Percentiles rank a stretch among this genome's conserved stretches.
Evolutionary conservation across 345 rosid species (phyloP).

Genomic region (Euphorbia lathyris): DNA sequence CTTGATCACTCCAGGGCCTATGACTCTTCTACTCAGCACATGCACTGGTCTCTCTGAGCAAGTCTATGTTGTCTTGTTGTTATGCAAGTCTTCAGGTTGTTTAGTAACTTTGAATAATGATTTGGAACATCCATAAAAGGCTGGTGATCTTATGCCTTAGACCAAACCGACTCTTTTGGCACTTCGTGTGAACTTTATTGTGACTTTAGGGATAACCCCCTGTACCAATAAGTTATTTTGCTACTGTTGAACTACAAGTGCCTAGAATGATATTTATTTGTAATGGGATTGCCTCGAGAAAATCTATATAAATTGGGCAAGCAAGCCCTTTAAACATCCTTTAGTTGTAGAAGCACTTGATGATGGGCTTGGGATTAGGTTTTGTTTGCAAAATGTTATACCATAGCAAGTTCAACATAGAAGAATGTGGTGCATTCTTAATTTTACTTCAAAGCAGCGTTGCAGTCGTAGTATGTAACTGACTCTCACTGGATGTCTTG

Average conservation of each 20-base stretch:
- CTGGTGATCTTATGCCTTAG: background rate
- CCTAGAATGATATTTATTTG: background rate
- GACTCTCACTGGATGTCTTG: background rate
- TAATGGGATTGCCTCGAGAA: background rate
- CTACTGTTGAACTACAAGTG: background rate
- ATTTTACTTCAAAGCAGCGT: no score
- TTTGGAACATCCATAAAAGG: background rate
- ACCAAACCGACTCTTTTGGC: background rate
- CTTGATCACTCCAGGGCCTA: slow-evolving; percentile 51
- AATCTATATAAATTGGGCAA: background rate
- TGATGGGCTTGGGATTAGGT: background rate
- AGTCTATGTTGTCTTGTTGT: background rate
- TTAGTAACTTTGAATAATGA: background rate
- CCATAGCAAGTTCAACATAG: background rate
- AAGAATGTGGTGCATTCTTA: no score
- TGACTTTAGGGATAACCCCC: background rate
- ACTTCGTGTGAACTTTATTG: background rate
- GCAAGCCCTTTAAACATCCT: background rate
- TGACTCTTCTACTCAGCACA: slow-evolving; percentile 53
- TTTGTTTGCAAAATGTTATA: background rate
- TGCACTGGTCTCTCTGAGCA: slow-evolving; percentile 66
- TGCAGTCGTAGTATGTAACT: no score
- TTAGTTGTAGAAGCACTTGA: no score
- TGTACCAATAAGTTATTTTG: background rate
- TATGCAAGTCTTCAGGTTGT: background rate